Conservation (phyloP, 768 basidiomycete species). For the Lyophyllum semitale region DNA sequence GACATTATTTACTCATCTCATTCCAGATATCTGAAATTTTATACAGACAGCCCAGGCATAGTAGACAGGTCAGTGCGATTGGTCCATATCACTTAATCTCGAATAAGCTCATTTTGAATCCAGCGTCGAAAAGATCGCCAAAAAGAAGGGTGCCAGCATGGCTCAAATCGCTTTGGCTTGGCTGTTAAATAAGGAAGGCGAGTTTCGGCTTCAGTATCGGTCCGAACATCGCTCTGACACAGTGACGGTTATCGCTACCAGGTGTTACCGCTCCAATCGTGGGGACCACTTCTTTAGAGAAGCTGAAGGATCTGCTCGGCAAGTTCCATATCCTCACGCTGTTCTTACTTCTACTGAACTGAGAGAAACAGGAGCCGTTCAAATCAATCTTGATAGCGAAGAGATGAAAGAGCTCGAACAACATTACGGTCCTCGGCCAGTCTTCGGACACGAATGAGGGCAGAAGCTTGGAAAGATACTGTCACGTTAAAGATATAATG, state of each 20-base stretch:
- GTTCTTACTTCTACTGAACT: not conserved
- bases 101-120: constrained; percentile 6
- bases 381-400: not conserved
- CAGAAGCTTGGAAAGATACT: no score
- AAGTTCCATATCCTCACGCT: not conserved
- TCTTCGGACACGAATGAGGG: not conserved
- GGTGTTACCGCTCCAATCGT: constrained; percentile 52
- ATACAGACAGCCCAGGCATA: constrained; percentile 28
- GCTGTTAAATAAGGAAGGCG: constrained; percentile 38
- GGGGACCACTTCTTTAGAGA: constrained; percentile 32
- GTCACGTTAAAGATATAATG: no score
- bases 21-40: constrained; percentile 23
- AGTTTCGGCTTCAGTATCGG: not conserved
- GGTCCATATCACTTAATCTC: not conserved
- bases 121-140: constrained; percentile 47
- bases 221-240: not conserved
- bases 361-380: not conserved
- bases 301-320: not conserved
- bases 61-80: constrained; percentile 1
- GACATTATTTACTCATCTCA: constrained; percentile 8
- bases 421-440: constrained; percentile 1
- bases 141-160: constrained; percentile 53
- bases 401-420: constrained; percentile 1
- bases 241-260: constrained; percentile 2
- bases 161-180: constrained; percentile 56